Evolutionary conservation across 2,329 filamentous ascomycete species (phyloP).

Genomic region (Chaetomiaceae sp.): DNA sequence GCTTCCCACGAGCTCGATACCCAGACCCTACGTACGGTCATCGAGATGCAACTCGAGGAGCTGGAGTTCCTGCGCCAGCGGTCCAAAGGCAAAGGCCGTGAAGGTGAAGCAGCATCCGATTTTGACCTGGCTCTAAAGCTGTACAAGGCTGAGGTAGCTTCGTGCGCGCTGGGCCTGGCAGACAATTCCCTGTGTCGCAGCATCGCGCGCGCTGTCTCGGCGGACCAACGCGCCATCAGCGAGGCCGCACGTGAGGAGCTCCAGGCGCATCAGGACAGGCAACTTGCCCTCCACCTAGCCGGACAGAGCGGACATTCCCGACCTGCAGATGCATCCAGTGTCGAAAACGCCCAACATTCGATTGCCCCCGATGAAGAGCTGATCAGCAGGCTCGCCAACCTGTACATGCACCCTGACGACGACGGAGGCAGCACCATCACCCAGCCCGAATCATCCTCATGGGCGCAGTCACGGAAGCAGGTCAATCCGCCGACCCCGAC

Average conservation of each 20-base stretch:
- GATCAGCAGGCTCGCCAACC: background rate
- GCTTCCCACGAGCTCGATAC: too few relatives aligned
- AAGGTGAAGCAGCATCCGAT: slow-evolving; percentile 14
- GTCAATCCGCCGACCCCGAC: background rate
- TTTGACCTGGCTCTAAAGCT: slow-evolving; percentile 10
- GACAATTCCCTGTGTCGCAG: slow-evolving; percentile 22
- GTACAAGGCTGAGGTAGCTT: slow-evolving; percentile 17
- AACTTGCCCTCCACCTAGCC: slow-evolving; percentile 8
- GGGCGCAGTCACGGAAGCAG: slow-evolving; percentile 4
- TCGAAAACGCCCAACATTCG: background rate
- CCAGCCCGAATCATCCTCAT: slow-evolving; percentile 16
- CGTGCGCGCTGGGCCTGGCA: background rate
- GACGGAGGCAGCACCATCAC: background rate
- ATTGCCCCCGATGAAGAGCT: background rate
- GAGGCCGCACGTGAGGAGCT: slow-evolving; percentile 11
- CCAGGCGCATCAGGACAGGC: slow-evolving; percentile 14
- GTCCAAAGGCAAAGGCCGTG: slow-evolving; percentile 22
- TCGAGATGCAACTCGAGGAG: slow-evolving; percentile 25
- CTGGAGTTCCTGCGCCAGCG: slow-evolving; percentile 8
- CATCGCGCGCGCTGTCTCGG: slow-evolving; percentile 19
- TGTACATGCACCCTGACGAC: background rate
- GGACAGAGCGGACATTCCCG: background rate
- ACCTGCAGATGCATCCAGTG: background rate
- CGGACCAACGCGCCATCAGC: slow-evolving; percentile 15
- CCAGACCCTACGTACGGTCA: too few relatives aligned